Percentiles rank a stretch among this genome's conserved stretches.
phyloP scores from a whole-genome alignment of 202 grass and related monocot genomes.

The Cymbopogon flexuosus region DNA sequence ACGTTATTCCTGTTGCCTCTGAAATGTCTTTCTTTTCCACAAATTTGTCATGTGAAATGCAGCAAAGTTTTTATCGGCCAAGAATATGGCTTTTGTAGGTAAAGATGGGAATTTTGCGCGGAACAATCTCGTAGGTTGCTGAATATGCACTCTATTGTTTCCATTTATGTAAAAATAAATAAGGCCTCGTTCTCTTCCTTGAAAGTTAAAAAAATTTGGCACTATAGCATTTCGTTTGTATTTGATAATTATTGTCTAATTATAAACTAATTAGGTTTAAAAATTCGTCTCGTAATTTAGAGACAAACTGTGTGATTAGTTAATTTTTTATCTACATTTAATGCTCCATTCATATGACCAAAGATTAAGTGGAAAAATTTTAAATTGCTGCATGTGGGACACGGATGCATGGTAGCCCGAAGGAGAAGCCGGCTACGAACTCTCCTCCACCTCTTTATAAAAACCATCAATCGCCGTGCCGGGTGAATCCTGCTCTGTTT shows the following conservation, averaged over 20 bases:
- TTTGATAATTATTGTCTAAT: too few relatives aligned
- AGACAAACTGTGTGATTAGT: too few relatives aligned
- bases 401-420: neutral
- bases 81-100: neutral
- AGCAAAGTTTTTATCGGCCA: too few relatives aligned
- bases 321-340: too few relatives aligned
- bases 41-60: neutral
- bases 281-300: too few relatives aligned
- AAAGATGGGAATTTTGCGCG: neutral
- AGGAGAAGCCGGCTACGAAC: slow-evolving; percentile 16
- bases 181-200: too few relatives aligned
- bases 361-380: too few relatives aligned
- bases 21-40: neutral
- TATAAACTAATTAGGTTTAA: too few relatives aligned
- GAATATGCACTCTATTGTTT: neutral
- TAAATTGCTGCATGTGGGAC: neutral
- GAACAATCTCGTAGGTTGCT: neutral
- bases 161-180: too few relatives aligned
- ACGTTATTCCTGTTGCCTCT: neutral
- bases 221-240: too few relatives aligned
- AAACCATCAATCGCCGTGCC: neutral
- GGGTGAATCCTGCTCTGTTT: neutral
- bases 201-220: too few relatives aligned
- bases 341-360: too few relatives aligned
- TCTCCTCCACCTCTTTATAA: slow-evolving; percentile 9